A percentile compares a stretch with the other conserved stretches of the same genome.
Evolutionary conservation across 2,329 filamentous ascomycete genomes (phyloP).

Genomic region (Penicillium palitans): DNA sequence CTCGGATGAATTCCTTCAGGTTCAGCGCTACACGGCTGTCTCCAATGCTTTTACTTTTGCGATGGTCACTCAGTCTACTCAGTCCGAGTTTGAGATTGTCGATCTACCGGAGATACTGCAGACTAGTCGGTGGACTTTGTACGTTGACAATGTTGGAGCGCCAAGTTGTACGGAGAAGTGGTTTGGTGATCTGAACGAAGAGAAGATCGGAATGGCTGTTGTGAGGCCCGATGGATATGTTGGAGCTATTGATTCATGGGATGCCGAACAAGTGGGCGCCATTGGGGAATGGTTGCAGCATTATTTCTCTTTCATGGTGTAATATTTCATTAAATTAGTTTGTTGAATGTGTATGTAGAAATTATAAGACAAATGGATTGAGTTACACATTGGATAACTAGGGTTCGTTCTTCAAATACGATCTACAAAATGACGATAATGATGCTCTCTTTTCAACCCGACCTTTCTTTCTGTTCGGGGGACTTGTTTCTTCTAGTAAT

Average conservation of each 20-base stretch:
- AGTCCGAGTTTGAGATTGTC: conserved; percentile 63
- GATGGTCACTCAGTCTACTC: conserved; percentile 66
- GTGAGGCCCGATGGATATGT: conserved; percentile 75
- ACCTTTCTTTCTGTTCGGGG: no score
- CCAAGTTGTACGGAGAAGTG: conserved; percentile 65
- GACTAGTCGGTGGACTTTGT: conserved; percentile 69
- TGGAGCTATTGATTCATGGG: conserved; percentile 57
- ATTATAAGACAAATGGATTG: neutral
- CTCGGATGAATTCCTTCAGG: conserved; percentile 66
- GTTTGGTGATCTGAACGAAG: conserved; percentile 59
- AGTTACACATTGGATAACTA: no score
- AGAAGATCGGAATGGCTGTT: conserved; percentile 64
- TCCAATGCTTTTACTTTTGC: conserved; percentile 70
- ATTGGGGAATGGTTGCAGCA: conserved; percentile 51
- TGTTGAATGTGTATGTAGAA: neutral
- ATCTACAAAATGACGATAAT: no score
- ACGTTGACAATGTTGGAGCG: conserved; percentile 65
- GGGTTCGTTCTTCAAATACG: no score
- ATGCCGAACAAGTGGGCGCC: conserved; percentile 31
- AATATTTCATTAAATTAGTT: neutral
- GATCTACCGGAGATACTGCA: conserved; percentile 64
- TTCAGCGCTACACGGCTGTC: conserved; percentile 67
- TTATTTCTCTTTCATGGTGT: conserved; percentile 45
- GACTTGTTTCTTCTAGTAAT: no score
- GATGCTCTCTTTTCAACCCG: no score